Evolutionary conservation across 257 asterid genomes (phyloP).

Genomic region (Echium plantagineum): DNA sequence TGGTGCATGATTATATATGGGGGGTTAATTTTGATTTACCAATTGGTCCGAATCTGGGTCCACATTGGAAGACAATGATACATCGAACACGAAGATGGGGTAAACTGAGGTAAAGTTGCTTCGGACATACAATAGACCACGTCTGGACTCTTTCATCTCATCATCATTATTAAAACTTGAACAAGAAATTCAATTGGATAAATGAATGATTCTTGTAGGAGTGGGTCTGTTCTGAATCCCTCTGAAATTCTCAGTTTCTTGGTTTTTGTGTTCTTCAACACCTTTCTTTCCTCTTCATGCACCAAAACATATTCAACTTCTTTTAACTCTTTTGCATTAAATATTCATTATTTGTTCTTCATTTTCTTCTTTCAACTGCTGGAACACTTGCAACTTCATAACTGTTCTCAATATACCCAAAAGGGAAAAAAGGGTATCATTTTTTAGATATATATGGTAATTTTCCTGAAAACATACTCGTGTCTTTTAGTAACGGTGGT

Average conservation of each 20-base stretch:
- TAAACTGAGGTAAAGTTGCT: slow-evolving; percentile 11
- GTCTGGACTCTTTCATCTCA: too few relatives aligned
- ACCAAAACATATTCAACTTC: slow-evolving; percentile 33
- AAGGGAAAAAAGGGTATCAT: slow-evolving; percentile 16
- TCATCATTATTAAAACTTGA: too few relatives aligned
- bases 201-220: slow-evolving; percentile 35
- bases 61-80: background rate
- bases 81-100: background rate
- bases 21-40: too few relatives aligned
- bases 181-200: too few relatives aligned
- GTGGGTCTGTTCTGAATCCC: slow-evolving; percentile 17
- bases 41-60: background rate
- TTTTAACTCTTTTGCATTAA: slow-evolving; percentile 25
- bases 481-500: too few relatives aligned
- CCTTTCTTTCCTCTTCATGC: slow-evolving; percentile 25
- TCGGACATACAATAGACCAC: too few relatives aligned
- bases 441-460: slow-evolving; percentile 38
- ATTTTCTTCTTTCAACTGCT: too few relatives aligned
- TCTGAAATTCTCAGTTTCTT: slow-evolving; percentile 49
- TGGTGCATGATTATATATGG: too few relatives aligned
- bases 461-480: slow-evolving; percentile 10
- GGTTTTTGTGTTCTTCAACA: slow-evolving; percentile 45
- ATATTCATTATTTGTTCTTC: too few relatives aligned
- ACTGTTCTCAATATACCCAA: slow-evolving; percentile 12
- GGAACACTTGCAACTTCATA: too few relatives aligned